Conservation (phyloP, 148 eudicot genomes). For the Camellia japonica region DNA sequence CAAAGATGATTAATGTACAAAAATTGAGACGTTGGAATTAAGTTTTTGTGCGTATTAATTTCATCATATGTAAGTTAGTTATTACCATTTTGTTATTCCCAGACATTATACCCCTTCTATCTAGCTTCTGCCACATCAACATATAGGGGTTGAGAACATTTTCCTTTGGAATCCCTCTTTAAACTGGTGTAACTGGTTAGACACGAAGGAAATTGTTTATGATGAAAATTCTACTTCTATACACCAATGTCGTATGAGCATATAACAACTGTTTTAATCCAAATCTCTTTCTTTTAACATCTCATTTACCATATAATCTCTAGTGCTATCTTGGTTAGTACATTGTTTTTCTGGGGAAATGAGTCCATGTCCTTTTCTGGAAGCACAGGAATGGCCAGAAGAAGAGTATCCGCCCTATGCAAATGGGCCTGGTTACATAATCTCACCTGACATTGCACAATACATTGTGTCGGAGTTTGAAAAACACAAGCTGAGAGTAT, state of each 20-base stretch:
- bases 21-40: not conserved
- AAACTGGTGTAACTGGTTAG: too few species aligned
- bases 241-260: too few species aligned
- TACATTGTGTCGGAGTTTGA: conserved; percentile 51
- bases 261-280: too few species aligned
- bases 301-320: too few species aligned
- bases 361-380: not conserved
- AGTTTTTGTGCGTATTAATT: too few species aligned
- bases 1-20: not conserved
- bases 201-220: too few species aligned
- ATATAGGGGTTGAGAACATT: too few species aligned
- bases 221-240: too few species aligned
- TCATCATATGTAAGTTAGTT: not conserved
- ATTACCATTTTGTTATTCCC: not conserved
- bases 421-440: conserved; percentile 76
- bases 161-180: too few species aligned
- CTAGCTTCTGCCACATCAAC: not conserved
- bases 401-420: conserved; percentile 85
- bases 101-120: not conserved
- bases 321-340: too few species aligned
- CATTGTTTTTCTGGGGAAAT: too few species aligned
- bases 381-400: conserved; percentile 72
- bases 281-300: too few species aligned
- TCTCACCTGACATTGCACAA: conserved; percentile 65
- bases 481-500: conserved; percentile 57